These are phyloP conservation scores for Morella rubra DNA, from an alignment of 306 rosid species.

Conservation along the genomic window DNA sequence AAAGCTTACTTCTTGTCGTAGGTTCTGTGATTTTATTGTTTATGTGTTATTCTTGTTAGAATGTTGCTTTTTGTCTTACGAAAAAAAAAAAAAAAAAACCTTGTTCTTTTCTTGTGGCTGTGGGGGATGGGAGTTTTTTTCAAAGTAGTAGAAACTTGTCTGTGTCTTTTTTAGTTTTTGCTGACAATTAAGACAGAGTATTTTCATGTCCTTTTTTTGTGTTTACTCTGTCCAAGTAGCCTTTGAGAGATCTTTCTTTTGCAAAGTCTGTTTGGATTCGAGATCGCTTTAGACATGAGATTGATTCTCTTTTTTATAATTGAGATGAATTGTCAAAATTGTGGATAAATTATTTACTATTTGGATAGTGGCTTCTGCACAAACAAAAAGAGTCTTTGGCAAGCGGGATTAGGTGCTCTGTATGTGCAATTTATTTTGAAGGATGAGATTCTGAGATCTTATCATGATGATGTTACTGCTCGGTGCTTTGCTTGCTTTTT, in stretches of 20 bases:
- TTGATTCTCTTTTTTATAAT: neutral
- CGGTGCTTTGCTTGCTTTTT: neutral
- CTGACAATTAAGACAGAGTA: neutral
- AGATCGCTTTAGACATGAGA: neutral
- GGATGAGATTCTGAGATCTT: neutral
- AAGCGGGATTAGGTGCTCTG: neutral
- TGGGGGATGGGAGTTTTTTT: too few species aligned
- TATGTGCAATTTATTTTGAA: neutral
- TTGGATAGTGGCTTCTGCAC: neutral
- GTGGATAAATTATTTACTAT: neutral
- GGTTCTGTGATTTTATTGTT: conserved; percentile 20
- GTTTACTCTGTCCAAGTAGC: neutral
- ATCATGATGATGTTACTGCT: neutral
- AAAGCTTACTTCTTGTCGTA: neutral
- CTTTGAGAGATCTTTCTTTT: neutral
- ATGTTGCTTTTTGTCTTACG: neutral
- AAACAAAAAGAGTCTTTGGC: neutral
- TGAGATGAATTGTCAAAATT: neutral
- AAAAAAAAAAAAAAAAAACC: neutral
- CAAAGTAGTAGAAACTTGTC: neutral
- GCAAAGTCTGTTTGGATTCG: neutral
- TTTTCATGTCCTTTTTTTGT: neutral
- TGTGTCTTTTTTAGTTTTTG: neutral
- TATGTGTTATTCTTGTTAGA: neutral
- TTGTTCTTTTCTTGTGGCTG: too few species aligned